Conservation (phyloP, 2,329 filamentous ascomycete genomes). For the Aspergillus costaricaensis region DNA sequence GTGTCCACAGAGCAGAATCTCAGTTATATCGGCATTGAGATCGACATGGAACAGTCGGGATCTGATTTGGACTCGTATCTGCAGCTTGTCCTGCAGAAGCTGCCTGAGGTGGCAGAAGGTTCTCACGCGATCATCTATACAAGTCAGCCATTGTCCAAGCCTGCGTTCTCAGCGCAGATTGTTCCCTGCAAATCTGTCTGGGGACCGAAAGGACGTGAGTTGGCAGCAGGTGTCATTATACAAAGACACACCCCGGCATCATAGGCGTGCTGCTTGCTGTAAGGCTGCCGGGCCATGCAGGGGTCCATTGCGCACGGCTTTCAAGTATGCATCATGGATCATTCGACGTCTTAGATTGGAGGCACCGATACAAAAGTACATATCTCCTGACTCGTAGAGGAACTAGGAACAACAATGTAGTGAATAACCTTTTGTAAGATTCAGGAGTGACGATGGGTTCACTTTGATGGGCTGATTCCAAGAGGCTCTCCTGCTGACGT, state of each 20-base stretch:
- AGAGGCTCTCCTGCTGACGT: neutral
- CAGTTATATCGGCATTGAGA: conserved; percentile 35
- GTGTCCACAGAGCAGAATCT: conserved; percentile 27
- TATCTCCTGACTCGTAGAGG: too few species aligned
- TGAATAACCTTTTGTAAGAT: too few species aligned
- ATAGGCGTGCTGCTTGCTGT: neutral
- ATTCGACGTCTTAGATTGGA: neutral
- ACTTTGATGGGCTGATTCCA: neutral
- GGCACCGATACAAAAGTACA: neutral
- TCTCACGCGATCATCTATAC: conserved; percentile 41
- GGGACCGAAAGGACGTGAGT: conserved; percentile 35
- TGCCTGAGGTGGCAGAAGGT: conserved; percentile 10
- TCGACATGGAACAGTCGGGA: conserved; percentile 23
- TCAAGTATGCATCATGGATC: neutral
- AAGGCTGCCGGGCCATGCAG: neutral
- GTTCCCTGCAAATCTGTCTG: conserved; percentile 47
- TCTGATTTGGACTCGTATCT: conserved; percentile 27
- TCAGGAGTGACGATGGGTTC: neutral
- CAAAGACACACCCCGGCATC: conserved; percentile 21
- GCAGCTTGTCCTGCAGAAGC: conserved; percentile 24
- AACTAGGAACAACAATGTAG: too few species aligned
- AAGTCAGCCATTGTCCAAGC: conserved; percentile 25
- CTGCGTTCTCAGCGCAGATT: conserved; percentile 37
- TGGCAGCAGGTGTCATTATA: conserved; percentile 42
- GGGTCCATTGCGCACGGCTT: neutral